Percentiles rank a stretch among this genome's conserved stretches.
Evolutionary conservation across 345 rosid genomes (phyloP).

Genomic region (Sonneratia caseolaris): DNA sequence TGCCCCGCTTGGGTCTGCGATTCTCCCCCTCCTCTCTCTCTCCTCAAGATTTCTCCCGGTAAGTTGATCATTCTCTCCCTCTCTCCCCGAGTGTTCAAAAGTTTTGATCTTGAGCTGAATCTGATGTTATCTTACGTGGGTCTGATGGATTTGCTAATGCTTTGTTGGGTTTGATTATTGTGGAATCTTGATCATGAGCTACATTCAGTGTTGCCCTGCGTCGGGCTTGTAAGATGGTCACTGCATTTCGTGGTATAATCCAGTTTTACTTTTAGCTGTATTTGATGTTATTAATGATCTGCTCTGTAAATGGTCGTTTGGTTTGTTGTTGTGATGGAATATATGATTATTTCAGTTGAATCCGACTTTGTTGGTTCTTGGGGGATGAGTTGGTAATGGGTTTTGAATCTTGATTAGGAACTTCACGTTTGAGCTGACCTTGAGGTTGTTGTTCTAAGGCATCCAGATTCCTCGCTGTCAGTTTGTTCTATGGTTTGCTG

Average conservation of each 20-base stretch:
- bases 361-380: neutral
- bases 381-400: neutral
- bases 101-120: neutral
- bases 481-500: neutral
- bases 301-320: neutral
- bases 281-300: too few relatives aligned
- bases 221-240: neutral
- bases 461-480: neutral
- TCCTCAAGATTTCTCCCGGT: conserved; percentile 94
- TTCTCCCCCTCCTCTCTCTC: conserved; percentile 69
- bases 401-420: too few relatives aligned
- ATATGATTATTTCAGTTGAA: neutral
- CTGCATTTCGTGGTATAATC: neutral
- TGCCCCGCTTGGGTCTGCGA: conserved; percentile 89
- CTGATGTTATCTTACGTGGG: neutral
- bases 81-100: neutral
- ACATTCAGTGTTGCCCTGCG: neutral
- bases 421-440: neutral
- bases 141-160: neutral
- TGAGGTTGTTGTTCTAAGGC: neutral
- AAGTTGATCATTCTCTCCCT: conserved; percentile 2
- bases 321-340: neutral
- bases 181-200: neutral
- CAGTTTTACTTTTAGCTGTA: neutral
- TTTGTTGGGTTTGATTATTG: neutral